phyloP scores from a whole-genome alignment of 495 filamentous ascomycete genomes.

The Physcia stellaris region DNA sequence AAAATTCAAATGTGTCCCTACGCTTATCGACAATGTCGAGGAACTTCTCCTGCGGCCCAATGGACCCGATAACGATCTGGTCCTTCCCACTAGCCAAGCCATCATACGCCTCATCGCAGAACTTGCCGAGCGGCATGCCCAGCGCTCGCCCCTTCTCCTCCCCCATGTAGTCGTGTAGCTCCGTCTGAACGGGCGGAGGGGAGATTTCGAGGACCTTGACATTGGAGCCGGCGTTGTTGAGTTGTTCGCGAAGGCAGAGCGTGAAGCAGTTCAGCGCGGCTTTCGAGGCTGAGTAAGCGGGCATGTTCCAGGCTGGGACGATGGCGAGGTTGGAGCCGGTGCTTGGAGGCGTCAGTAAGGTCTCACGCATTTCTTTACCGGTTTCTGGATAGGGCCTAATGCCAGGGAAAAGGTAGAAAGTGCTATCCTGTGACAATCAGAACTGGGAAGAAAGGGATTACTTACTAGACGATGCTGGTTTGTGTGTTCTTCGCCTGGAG shows the following conservation, averaged over 20 bases:
- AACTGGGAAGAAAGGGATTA: not conserved
- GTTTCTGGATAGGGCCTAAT: no score
- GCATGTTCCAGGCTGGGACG: slow-evolving; percentile 24
- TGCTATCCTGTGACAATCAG: no score
- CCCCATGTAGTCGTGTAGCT: slow-evolving; percentile 29
- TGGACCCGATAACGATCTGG: slow-evolving; percentile 21
- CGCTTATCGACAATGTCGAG: slow-evolving; percentile 23
- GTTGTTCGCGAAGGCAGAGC: slow-evolving; percentile 45
- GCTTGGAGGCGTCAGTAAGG: slow-evolving; percentile 8
- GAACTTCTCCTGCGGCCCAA: slow-evolving; percentile 20
- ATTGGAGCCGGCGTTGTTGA: slow-evolving; percentile 24
- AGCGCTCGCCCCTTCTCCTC: slow-evolving; percentile 26
- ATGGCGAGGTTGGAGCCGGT: slow-evolving; percentile 30
- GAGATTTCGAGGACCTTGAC: slow-evolving; percentile 51
- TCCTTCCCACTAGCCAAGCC: slow-evolving; percentile 36
- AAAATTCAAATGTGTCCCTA: slow-evolving; percentile 18
- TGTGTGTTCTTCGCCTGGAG: slow-evolving; percentile 31
- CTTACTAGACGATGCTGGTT: slow-evolving; percentile 22
- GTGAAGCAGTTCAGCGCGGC: slow-evolving; percentile 31
- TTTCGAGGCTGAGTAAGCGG: slow-evolving; percentile 30
- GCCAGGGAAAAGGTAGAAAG: no score
- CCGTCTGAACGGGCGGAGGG: slow-evolving; percentile 52
- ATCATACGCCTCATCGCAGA: slow-evolving; percentile 41
- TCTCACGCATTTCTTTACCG: not conserved
- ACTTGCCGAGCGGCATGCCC: slow-evolving; percentile 48